Evolutionary conservation across 495 filamentous ascomycete genomes (phyloP), one percentile per base, ranked within the genome.

Genomic region (Darksidea phi): DNA sequence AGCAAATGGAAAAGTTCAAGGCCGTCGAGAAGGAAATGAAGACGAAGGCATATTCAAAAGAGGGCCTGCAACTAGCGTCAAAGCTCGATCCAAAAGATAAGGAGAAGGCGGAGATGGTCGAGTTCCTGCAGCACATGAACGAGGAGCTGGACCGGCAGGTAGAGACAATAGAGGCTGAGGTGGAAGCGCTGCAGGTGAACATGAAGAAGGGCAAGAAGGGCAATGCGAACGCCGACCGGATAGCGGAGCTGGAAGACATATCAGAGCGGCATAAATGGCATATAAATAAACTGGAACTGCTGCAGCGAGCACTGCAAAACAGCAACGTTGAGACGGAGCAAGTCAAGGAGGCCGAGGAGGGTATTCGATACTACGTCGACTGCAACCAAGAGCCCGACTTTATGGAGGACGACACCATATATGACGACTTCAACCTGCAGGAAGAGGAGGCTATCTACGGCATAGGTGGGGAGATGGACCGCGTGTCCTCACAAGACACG

Each of bases 1-100:
- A 73, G 95, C 90, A 95, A 86, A 98, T 98, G 94, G 94, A 98
- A 76, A 89, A 89, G 68, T 98, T 98, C 84, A 98, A 98, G 80
- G 92, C 91, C 23, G 94, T 98, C n/a, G 94, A 98, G 77, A 98
- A 98, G 79, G 94, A 96, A 73, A 97, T 98, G 93, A 98, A 98
- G 78, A 98, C 94, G 48, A 98, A 98, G 76, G 93, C 94, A 57
- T 98, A 95, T 74, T 97, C 95, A 38, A 97, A 98, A 80, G 95
- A 97, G 75, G 94, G 94, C 36, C 76, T 98, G 46, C 90, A 87
- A 43, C 87, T 91, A 47, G 90, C 90, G 1, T 87, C 91, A 47
- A 92, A 96, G 73, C 80, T 97, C 43, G 94, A 98, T 76, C 94
- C 94, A 1, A 94, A 88, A 70, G 93, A 97, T 71, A 89, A 93